Evolutionary conservation across 495 filamentous ascomycete species (phyloP).

Genomic region (Letharia columbiana): DNA sequence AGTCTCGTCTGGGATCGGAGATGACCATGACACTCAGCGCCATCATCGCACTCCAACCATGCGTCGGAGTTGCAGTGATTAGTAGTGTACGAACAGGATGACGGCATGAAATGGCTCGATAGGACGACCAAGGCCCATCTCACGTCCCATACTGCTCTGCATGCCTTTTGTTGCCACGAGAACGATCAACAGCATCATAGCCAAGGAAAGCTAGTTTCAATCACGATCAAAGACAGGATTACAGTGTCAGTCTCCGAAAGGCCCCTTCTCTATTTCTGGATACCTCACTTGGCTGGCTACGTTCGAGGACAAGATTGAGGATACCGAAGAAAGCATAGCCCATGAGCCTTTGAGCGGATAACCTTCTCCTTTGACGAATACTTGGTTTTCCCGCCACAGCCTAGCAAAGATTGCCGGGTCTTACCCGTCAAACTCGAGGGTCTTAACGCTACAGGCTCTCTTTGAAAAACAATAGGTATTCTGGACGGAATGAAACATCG

Average conservation of each 20-base stretch:
- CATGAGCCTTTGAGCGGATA: background rate
- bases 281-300: background rate
- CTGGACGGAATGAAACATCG: background rate
- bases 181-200: background rate
- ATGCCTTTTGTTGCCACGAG: background rate
- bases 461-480: background rate
- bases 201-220: background rate
- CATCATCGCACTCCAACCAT: background rate
- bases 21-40: background rate
- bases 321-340: background rate
- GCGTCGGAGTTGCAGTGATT: background rate
- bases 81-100: background rate
- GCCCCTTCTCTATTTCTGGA: too few relatives aligned
- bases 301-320: background rate
- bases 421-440: background rate
- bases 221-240: background rate
- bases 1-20: background rate
- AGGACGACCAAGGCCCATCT: background rate
- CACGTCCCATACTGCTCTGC: background rate
- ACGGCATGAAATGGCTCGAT: background rate
- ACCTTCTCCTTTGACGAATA: background rate
- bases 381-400: background rate
- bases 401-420: too few relatives aligned
- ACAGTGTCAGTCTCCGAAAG: background rate
- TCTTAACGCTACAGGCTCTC: background rate